phyloP scores from a whole-genome alignment of 1,139 yeast species.

The Magnusiomyces ingens region DNA sequence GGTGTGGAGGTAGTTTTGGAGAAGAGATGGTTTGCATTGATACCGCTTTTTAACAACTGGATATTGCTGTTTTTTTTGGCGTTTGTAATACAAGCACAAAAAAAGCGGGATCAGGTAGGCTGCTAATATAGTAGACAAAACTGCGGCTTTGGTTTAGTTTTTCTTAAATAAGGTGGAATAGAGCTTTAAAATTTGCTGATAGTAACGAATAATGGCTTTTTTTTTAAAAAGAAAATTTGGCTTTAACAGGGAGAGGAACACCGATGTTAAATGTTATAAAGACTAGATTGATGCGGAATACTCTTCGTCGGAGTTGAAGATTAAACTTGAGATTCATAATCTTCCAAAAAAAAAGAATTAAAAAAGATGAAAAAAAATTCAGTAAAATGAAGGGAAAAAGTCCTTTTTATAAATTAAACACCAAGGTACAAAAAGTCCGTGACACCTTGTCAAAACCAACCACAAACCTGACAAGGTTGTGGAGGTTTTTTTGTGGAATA shows the following conservation, averaged over 20 bases:
- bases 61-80: not conserved
- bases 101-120: not conserved
- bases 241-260: constrained; percentile 1
- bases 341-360: not conserved
- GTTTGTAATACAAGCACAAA: not conserved
- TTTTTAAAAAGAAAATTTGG: not conserved
- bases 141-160: not conserved
- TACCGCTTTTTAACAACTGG: no score
- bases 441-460: no score
- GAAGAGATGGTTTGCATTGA: no score
- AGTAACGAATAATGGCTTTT: not conserved
- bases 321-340: not conserved
- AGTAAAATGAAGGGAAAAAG: no score
- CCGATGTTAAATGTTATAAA: not conserved
- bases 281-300: not conserved
- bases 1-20: no score
- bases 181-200: not conserved
- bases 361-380: constrained; percentile 1
- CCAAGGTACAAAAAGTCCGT: no score
- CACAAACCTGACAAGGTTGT: no score
- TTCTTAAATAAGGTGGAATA: not conserved
- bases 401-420: no score
- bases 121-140: not conserved
- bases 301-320: not conserved
- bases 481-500: no score